phyloP scores from a whole-genome alignment of 768 basidiomycete species.

The Coprinopsis strossmayeri region DNA sequence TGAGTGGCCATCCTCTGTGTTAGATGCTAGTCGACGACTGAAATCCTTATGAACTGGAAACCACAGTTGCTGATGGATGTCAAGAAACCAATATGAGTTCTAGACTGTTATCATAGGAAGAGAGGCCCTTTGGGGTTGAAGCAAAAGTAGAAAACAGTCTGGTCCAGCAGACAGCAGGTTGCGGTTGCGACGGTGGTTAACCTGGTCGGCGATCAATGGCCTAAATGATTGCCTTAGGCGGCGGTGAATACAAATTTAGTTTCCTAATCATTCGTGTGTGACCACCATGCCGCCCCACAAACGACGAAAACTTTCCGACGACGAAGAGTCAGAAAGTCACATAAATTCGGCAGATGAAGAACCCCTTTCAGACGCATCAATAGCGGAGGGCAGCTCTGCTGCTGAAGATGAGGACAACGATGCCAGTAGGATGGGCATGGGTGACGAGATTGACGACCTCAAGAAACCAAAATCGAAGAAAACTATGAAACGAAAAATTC shows the following conservation, averaged over 20 bases:
- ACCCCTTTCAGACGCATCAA: constrained; percentile 7
- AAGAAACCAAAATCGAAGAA: constrained; percentile 65
- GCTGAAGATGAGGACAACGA: constrained; percentile 18
- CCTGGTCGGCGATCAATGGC: constrained; percentile 7
- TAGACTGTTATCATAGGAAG: not conserved
- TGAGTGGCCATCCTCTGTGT: constrained; percentile 13
- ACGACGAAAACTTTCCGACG: constrained; percentile 39
- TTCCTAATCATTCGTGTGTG: constrained; percentile 3
- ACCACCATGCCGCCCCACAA: constrained; percentile 45
- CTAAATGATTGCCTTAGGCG: not conserved
- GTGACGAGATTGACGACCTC: constrained; percentile 55
- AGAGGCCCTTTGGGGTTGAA: not conserved
- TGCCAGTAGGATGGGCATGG: constrained; percentile 36
- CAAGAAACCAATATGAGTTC: not conserved
- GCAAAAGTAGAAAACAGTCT: constrained; percentile 1
- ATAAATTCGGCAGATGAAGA: constrained; percentile 4
- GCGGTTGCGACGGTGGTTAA: constrained; percentile 6
- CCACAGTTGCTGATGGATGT: not conserved
- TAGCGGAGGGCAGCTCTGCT: constrained; percentile 13
- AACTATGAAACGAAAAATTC: constrained; percentile 76
- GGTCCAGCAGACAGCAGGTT: constrained; percentile 4
- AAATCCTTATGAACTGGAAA: too few relatives aligned
- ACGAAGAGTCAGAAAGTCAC: constrained; percentile 15
- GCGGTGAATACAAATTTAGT: constrained; percentile 7
- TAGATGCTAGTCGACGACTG: not conserved